phyloP scores from a whole-genome alignment of 1,139 yeast genomes.

The Komagataea norvegica region DNA sequence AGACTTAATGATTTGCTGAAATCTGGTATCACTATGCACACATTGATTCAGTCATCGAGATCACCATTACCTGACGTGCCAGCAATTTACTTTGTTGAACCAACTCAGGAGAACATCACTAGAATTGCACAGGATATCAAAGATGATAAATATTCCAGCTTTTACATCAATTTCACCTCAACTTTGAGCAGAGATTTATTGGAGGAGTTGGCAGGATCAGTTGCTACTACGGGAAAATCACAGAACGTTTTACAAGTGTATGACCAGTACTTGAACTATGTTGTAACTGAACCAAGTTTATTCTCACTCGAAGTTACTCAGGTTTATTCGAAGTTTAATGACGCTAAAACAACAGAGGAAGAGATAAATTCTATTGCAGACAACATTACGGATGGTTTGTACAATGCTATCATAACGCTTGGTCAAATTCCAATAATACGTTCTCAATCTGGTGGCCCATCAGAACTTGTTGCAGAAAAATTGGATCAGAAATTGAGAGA shows the following conservation, averaged over 20 bases:
- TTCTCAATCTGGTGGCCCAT: constrained; percentile 90
- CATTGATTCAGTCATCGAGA: constrained; percentile 63
- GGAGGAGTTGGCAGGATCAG: constrained; percentile 85
- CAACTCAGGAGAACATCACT: constrained; percentile 70
- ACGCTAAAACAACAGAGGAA: constrained; percentile 68
- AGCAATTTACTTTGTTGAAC: constrained; percentile 86
- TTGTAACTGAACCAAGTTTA: constrained; percentile 88
- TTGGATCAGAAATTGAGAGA: constrained; percentile 80
- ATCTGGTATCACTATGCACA: constrained; percentile 88
- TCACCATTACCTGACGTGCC: constrained; percentile 90
- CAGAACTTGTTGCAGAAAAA: constrained; percentile 86
- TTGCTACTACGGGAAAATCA: constrained; percentile 66
- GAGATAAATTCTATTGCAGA: constrained; percentile 67
- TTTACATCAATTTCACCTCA: constrained; percentile 82
- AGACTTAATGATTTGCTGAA: constrained; percentile 85
- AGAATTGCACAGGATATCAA: constrained; percentile 67
- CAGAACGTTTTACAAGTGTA: constrained; percentile 76
- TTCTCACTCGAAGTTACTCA: constrained; percentile 70
- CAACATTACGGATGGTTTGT: constrained; percentile 70
- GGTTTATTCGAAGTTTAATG: constrained; percentile 65
- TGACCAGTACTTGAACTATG: constrained; percentile 88
- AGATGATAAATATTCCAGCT: constrained; percentile 69
- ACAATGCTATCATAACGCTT: constrained; percentile 72
- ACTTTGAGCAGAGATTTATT: constrained; percentile 69
- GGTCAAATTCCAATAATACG: constrained; percentile 84